Percentiles rank a stretch among this genome's conserved stretches.
These are phyloP conservation scores for Heliocybe sulcata DNA, from an alignment of 1,284 basidiomycete genomes.

Conservation along the genomic window DNA sequence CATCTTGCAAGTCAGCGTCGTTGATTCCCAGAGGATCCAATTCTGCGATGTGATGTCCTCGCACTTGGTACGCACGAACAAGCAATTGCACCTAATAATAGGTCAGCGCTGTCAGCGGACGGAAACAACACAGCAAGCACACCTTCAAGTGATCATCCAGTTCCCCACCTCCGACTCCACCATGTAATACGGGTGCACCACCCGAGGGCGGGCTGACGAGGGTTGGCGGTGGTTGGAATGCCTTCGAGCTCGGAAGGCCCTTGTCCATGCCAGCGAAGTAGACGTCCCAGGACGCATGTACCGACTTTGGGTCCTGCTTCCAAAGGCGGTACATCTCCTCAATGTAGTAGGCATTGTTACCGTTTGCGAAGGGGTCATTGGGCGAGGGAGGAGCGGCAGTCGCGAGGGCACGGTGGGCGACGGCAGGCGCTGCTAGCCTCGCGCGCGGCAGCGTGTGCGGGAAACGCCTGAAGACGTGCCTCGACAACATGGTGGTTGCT, in stretches of 20 bases:
- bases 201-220: conserved; percentile 65
- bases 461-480: conserved; percentile 10
- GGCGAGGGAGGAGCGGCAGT: conserved; percentile 54
- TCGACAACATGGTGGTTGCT: conserved; percentile 9
- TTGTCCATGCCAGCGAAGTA: conserved; percentile 95
- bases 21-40: conserved; percentile 94
- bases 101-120: conserved; percentile 5
- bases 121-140: conserved; percentile 11
- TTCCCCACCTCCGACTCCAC: conserved; percentile 57
- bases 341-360: conserved; percentile 91
- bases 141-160: conserved; percentile 96
- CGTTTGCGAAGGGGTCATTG: conserved; percentile 82
- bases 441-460: conserved; percentile 3
- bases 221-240: conserved; percentile 81
- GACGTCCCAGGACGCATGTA: conserved; percentile 92
- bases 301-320: conserved; percentile 86
- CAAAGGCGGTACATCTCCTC: conserved; percentile 95
- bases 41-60: conserved; percentile 94
- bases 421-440: neutral
- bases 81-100: conserved; percentile 80
- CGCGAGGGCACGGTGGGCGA: conserved; percentile 30
- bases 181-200: conserved; percentile 78
- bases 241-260: conserved; percentile 76
- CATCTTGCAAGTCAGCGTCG: conserved; percentile 77
- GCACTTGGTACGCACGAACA: conserved; percentile 97